These are phyloP conservation scores for Acer saccharum DNA, from an alignment of 345 rosid species.

Conservation along the genomic window DNA sequence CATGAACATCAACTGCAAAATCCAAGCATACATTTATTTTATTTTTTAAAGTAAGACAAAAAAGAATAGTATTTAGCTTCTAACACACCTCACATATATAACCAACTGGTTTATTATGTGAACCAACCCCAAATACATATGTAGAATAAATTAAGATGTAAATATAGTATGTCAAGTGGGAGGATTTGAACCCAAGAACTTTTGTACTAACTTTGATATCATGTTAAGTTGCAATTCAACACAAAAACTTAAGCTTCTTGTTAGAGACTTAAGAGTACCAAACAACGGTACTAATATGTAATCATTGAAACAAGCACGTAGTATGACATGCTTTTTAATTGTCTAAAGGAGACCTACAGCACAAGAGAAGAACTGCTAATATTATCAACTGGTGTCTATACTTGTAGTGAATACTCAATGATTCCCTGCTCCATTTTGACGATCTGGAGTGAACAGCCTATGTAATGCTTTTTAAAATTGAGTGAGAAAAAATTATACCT, in stretches of 20 bases:
- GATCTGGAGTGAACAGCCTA: background rate
- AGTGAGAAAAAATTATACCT: constrained; percentile 32
- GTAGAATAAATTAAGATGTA: background rate
- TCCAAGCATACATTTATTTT: background rate
- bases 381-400: background rate
- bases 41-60: no score
- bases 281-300: background rate
- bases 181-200: background rate
- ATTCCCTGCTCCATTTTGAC: background rate
- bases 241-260: background rate
- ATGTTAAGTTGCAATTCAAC: background rate
- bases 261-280: background rate
- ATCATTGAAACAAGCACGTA: background rate
- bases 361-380: background rate
- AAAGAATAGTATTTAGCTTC: background rate
- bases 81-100: background rate
- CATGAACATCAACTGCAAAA: constrained; percentile 4
- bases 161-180: background rate
- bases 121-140: background rate
- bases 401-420: background rate
- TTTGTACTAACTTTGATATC: background rate
- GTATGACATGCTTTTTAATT: background rate
- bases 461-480: background rate
- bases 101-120: background rate
- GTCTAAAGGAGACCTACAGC: background rate